phyloP scores from a whole-genome alignment of 2,329 filamentous ascomycete species.

The Ascochyta viciae-villosae region DNA sequence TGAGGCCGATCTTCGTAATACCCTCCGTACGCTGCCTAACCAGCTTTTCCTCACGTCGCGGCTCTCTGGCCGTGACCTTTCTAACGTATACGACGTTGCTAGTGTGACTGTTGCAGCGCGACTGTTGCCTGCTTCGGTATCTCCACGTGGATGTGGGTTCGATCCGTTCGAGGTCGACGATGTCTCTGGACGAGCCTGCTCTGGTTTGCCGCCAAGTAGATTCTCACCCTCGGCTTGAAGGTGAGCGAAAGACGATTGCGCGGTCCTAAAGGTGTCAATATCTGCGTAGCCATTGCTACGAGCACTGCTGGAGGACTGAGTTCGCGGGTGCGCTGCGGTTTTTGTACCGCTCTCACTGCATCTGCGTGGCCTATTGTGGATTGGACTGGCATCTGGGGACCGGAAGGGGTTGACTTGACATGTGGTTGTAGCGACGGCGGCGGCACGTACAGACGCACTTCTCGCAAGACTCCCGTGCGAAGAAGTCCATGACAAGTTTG shows the following conservation, averaged over 20 bases:
- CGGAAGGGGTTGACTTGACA: constrained; percentile 41
- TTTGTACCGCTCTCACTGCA: constrained; percentile 29
- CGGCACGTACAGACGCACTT: constrained; percentile 55
- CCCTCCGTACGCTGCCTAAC: constrained; percentile 48
- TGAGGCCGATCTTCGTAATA: constrained; percentile 40
- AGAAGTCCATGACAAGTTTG: constrained; percentile 53
- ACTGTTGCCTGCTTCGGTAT: constrained; percentile 34
- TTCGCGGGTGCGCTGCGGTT: constrained; percentile 31
- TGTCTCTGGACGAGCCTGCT: constrained; percentile 40
- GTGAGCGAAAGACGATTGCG: constrained; percentile 57
- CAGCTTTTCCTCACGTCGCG: constrained; percentile 45
- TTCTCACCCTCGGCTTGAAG: constrained; percentile 61
- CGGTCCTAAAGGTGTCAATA: constrained; percentile 60
- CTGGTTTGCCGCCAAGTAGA: constrained; percentile 56
- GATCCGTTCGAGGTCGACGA: constrained; percentile 40
- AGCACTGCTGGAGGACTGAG: constrained; percentile 46
- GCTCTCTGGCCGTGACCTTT: constrained; percentile 21
- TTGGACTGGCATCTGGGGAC: constrained; percentile 44
- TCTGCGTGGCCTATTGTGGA: constrained; percentile 24
- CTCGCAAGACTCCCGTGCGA: constrained; percentile 51
- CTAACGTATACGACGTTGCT: constrained; percentile 34
- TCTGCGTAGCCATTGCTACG: constrained; percentile 49
- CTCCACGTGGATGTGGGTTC: constrained; percentile 28
- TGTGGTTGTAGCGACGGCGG: constrained; percentile 42
- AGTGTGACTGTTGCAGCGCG: constrained; percentile 35